Percentiles rank a stretch among this genome's conserved stretches.
Evolutionary conservation across 2,329 filamentous ascomycete genomes (phyloP).

Genomic region (Talaromyces sp.): DNA sequence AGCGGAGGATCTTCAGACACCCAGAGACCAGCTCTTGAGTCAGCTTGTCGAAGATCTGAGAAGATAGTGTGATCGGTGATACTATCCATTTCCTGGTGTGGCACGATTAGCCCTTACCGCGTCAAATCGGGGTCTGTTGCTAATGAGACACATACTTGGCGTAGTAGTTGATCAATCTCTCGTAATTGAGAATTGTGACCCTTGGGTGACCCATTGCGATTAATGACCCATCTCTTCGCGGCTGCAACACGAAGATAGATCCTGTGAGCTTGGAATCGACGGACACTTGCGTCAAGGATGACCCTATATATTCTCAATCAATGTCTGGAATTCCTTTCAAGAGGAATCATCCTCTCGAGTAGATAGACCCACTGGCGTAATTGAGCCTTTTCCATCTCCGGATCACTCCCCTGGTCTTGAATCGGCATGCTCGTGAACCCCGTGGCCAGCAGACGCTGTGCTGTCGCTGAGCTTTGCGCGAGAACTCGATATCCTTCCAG

Average conservation of each 20-base stretch:
- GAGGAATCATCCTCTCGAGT: no score
- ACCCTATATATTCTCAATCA: constrained; percentile 42
- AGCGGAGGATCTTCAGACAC: constrained; percentile 56
- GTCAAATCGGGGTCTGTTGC: not conserved
- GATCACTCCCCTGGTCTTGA: constrained; percentile 37
- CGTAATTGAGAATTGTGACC: constrained; percentile 46
- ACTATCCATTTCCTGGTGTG: constrained; percentile 49
- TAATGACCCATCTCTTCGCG: constrained; percentile 55
- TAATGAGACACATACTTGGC: constrained; percentile 38
- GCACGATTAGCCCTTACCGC: not conserved
- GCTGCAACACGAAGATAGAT: constrained; percentile 56
- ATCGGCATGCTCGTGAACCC: constrained; percentile 34
- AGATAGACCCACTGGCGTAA: constrained; percentile 36
- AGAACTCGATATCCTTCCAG: constrained; percentile 56
- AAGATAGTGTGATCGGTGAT: constrained; percentile 56
- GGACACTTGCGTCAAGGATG: constrained; percentile 55
- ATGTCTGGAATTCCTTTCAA: not conserved
- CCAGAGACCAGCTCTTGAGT: constrained; percentile 56
- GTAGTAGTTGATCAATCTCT: constrained; percentile 44
- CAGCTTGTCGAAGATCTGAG: constrained; percentile 51
- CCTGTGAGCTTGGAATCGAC: constrained; percentile 58
- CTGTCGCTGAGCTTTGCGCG: constrained; percentile 51
- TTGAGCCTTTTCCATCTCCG: constrained; percentile 53
- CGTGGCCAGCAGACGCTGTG: constrained; percentile 50
- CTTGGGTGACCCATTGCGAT: constrained; percentile 47